phyloP scores from a whole-genome alignment of 2,329 filamentous ascomycete species.

The Penicillium sp. region DNA sequence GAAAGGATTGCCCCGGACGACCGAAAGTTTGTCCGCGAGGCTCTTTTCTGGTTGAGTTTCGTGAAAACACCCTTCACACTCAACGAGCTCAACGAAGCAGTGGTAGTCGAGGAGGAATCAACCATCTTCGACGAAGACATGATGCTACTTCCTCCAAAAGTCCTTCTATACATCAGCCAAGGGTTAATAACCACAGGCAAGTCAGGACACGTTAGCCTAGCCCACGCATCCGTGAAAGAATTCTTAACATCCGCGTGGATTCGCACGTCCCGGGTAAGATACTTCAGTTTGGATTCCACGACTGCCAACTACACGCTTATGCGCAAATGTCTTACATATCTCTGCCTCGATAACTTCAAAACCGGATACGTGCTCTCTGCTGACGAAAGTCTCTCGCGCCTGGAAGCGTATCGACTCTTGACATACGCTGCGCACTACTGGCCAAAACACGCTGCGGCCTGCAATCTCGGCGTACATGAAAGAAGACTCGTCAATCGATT shows the following conservation, averaged over 20 bases:
- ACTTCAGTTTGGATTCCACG: constrained; percentile 13
- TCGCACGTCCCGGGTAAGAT: constrained; percentile 11
- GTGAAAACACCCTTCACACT: constrained; percentile 11
- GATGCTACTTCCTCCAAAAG: constrained; percentile 19
- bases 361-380: constrained; percentile 7
- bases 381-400: background rate
- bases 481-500: constrained; percentile 10
- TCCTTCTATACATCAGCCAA: constrained; percentile 19
- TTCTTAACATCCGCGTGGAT: constrained; percentile 23
- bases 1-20: constrained; percentile 14
- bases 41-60: constrained; percentile 22
- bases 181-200: constrained; percentile 17
- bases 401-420: constrained; percentile 6
- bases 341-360: constrained; percentile 20
- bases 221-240: constrained; percentile 19
- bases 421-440: constrained; percentile 18
- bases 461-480: constrained; percentile 2
- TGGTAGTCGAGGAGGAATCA: constrained; percentile 12
- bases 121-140: constrained; percentile 17
- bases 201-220: constrained; percentile 12
- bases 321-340: constrained; percentile 16
- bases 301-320: constrained; percentile 16
- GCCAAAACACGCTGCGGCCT: constrained; percentile 11
- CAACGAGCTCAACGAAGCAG: constrained; percentile 13
- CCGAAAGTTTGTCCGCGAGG: constrained; percentile 10